A percentile compares a stretch with the other conserved stretches of the same genome.
These are phyloP conservation scores for Xylariaceae sp. DNA, from an alignment of 2,329 filamentous ascomycete species.

Conservation along the genomic window DNA sequence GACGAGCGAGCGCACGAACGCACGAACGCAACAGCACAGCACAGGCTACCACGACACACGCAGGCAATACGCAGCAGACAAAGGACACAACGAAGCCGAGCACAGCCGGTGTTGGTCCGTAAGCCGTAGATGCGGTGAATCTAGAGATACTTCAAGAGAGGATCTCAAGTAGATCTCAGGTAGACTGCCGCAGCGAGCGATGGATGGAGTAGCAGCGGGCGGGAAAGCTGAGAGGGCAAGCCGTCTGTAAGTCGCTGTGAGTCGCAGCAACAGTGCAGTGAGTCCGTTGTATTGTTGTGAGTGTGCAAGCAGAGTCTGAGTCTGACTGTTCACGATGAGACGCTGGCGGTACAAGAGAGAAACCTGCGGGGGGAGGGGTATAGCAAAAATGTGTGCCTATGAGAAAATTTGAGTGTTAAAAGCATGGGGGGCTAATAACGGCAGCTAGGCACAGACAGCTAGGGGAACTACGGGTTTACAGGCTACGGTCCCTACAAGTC, in stretches of 20 bases:
- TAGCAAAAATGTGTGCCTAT: background rate
- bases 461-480: too few relatives aligned
- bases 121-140: conserved; percentile 26
- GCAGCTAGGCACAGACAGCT: too few relatives aligned
- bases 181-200: background rate
- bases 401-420: background rate
- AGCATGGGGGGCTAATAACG: background rate
- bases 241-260: too few relatives aligned
- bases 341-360: background rate
- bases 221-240: background rate
- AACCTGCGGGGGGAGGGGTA: background rate
- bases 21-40: conserved; percentile 9
- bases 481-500: too few relatives aligned
- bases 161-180: background rate
- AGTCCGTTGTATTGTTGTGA: too few relatives aligned
- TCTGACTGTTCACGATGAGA: too few relatives aligned
- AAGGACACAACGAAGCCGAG: conserved; percentile 3
- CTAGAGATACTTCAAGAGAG: background rate
- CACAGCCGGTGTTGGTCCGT: conserved; percentile 20
- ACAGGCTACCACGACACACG: background rate
- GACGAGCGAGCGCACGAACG: conserved; percentile 22
- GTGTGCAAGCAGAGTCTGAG: too few relatives aligned
- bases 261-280: too few relatives aligned
- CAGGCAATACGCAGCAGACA: background rate
- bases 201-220: background rate